Base-by-base conservation (phyloP, 23 red algal species). In the Cyanidiococcus yangmingshanensis region DNA sequence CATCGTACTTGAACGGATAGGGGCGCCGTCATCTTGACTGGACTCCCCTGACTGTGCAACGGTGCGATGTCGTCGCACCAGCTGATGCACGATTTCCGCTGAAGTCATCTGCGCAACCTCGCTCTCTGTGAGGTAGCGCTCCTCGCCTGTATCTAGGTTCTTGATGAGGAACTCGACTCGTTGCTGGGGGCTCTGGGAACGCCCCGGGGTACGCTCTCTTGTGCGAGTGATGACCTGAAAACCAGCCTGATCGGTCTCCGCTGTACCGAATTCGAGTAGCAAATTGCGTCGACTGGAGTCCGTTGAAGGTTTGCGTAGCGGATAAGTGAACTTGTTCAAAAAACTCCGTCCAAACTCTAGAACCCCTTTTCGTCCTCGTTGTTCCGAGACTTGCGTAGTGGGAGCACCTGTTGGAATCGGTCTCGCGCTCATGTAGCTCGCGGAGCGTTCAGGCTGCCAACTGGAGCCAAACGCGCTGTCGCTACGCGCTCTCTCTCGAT, bases 81-180 rank as follows among this genome's bases (percentile, higher is more conserved):
- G 32, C 27, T 35, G n/a, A 12, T 25, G n/a, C 63, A 71, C 63
- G 7, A 29, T 71, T 7, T 71, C 32, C n/a, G n/a, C 32, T 2
- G 63, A 71, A 35, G 63, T 71, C 63, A 71, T 32, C 63, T 71
- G 63, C 3, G 32, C 32, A 25, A 71, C 63, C 27, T 71, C 63
- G 16, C 32, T 7, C 63, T 71, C 63, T 3, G 63, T 71, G n/a
- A 71, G 63, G 32, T 71, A 71, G 12, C 63, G 63, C 27, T 71
- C 63, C 27, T 71, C 63, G 7, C 63, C 63, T 12, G 63, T 71
- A 35, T 71, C 63, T 29, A 71, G 27, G 63, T 71, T 71, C 63
- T 71, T 71, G 7, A 71, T 35, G 7, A 71, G 63, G 32, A 71
- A 71, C 27, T 71, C 63, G 7, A 71, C 63, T 27, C 63, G 16